Evolutionary conservation across 2,329 filamentous ascomycete species (phyloP).

Genomic region (Fusarium udum): DNA sequence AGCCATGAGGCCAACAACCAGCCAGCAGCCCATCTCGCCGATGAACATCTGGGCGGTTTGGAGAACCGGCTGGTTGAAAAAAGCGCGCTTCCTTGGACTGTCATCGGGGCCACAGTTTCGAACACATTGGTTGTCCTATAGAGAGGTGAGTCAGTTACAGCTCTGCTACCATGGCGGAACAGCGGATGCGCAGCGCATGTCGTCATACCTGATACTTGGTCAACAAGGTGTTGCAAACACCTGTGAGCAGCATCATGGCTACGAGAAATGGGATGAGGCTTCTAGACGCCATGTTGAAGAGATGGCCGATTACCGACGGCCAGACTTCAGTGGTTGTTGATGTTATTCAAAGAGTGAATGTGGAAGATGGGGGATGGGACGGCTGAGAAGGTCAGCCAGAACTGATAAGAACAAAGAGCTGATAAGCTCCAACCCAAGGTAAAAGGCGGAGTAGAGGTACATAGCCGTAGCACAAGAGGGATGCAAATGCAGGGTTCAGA

Average conservation of each 20-base stretch:
- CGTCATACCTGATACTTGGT: constrained; percentile 89
- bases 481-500: constrained; percentile 13
- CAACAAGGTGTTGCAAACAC: constrained; percentile 94
- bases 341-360: constrained; percentile 4
- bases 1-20: constrained; percentile 78
- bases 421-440: constrained; percentile 24
- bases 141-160: constrained; percentile 1
- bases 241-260: constrained; percentile 95
- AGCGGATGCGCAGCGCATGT: constrained; percentile 9
- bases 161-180: not conserved
- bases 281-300: constrained; percentile 70
- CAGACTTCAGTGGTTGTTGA: constrained; percentile 9
- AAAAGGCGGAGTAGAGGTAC: constrained; percentile 16
- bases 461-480: not conserved
- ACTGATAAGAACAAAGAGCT: constrained; percentile 33
- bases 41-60: constrained; percentile 99
- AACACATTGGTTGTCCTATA: constrained; percentile 94
- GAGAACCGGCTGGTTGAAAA: constrained; percentile 94
- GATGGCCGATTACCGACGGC: not conserved
- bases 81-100: constrained; percentile 70
- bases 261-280: constrained; percentile 84
- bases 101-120: constrained; percentile 78
- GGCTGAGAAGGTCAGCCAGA: not conserved
- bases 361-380: constrained; percentile 3
- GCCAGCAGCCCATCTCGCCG: constrained; percentile 95